Evolutionary conservation across 2,329 filamentous ascomycete species (phyloP).

Genomic region (Fusarium succisae): DNA sequence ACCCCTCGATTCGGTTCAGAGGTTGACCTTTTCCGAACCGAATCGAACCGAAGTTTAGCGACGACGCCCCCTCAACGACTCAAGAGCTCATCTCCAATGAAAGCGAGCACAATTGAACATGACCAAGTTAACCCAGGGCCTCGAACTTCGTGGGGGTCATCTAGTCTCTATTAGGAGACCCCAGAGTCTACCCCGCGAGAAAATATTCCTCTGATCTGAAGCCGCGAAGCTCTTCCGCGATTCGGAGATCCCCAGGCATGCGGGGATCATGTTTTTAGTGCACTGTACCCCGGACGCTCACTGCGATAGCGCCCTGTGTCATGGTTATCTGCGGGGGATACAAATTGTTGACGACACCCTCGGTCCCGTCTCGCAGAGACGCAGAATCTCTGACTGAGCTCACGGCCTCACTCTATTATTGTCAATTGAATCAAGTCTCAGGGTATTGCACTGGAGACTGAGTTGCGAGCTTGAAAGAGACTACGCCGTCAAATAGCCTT

Average conservation of each 20-base stretch:
- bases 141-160: not conserved
- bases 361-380: not conserved
- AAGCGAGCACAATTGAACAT: not conserved
- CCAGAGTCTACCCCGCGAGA: constrained; percentile 8
- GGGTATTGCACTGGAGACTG: not conserved
- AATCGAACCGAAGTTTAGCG: constrained; percentile 17
- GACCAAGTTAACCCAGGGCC: not conserved
- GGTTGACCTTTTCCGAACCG: constrained; percentile 11
- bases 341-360: constrained; percentile 32
- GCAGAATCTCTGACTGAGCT: not conserved
- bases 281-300: constrained; percentile 16
- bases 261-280: constrained; percentile 23
- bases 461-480: not conserved
- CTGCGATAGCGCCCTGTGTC: constrained; percentile 5
- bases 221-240: constrained; percentile 7
- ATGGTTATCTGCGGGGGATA: constrained; percentile 15
- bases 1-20: not conserved
- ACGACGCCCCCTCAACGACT: not conserved
- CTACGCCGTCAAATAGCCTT: not conserved
- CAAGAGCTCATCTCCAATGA: constrained; percentile 8
- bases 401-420: not conserved
- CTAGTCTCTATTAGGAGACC: not conserved
- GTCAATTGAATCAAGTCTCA: not conserved
- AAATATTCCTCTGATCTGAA: not conserved
- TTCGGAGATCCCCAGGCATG: constrained; percentile 20